Evolutionary conservation across 306 rosid species (phyloP), one percentile per base, ranked within the genome.

Genomic region (barrel medic (Medicago truncatula)): DNA sequence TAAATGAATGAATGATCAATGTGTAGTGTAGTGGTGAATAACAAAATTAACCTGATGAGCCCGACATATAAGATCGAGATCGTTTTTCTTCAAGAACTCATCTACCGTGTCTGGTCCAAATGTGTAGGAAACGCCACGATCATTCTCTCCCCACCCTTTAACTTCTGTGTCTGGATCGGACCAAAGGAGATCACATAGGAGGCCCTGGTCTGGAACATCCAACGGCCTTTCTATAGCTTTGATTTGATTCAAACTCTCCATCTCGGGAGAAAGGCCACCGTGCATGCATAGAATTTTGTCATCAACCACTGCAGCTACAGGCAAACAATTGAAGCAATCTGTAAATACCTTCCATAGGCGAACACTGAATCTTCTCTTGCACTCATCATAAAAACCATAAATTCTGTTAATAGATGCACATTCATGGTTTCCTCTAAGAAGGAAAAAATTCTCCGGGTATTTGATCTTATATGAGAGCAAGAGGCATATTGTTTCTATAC

Each of bases 201-300:
- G 90, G 0, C 98, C 98, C 43, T 91, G 96, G 43, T 93, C 98
- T 0, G 98, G 98, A 49, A 93, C 98, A 8, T 93, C 98, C 12
- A 88, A 40, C 0, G 98, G 98, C 80, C 98, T 86, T 47, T 89
- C 80, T 18, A 93, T 88, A 2, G 86, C 91, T 64, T 82, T 84
- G 39, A 93, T 83, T 72, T 89, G 89, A 38, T 88, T 76, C 70
- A 91, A 78, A 50, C 57, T 88, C 3, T 85, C 84, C 83, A 93
- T 82, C 6, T 87, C 97, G 0, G 98, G 98, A 1, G 98, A 93
- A 7, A 93, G 87, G 0, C 98, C 98, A 0, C 98, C 98, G 14
- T 93, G 98, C 98, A 91, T 91, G 64, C 98, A 93, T 3, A 93
- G 52, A 60, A 93, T 93, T 75, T 91, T 93, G 82, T 91, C 94